Conservation (phyloP, 176 grass and related monocot genomes). For the Melocanna baccifera region DNA sequence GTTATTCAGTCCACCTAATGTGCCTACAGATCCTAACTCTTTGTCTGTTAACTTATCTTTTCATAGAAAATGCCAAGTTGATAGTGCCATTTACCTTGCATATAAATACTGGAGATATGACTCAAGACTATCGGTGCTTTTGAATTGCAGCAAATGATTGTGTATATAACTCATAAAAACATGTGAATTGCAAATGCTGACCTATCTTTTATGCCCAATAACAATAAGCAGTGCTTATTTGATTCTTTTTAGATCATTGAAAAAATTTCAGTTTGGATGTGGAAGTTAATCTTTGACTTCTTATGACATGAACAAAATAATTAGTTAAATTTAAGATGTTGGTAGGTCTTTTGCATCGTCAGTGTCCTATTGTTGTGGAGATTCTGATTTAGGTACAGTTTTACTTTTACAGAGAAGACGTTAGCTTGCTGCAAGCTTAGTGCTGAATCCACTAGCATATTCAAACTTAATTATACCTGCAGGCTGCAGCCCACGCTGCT, state of each 20-base stretch:
- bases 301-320: background rate
- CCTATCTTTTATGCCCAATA: background rate
- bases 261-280: background rate
- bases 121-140: background rate
- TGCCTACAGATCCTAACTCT: background rate
- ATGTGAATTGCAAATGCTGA: background rate
- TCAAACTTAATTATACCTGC: slow-evolving; percentile 15
- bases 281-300: background rate
- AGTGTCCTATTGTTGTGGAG: background rate
- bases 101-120: background rate
- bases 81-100: background rate
- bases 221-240: background rate
- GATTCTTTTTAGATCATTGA: background rate
- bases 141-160: background rate
- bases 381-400: background rate
- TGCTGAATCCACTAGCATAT: background rate
- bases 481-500: background rate
- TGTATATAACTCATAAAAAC: background rate
- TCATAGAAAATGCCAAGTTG: background rate
- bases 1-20: background rate
- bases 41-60: background rate
- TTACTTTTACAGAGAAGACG: background rate
- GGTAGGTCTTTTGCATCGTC: background rate
- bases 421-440: background rate
- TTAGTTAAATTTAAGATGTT: background rate